Conservation (phyloP, 2,329 filamentous ascomycete species). For the Cryphonectria radicalis region DNA sequence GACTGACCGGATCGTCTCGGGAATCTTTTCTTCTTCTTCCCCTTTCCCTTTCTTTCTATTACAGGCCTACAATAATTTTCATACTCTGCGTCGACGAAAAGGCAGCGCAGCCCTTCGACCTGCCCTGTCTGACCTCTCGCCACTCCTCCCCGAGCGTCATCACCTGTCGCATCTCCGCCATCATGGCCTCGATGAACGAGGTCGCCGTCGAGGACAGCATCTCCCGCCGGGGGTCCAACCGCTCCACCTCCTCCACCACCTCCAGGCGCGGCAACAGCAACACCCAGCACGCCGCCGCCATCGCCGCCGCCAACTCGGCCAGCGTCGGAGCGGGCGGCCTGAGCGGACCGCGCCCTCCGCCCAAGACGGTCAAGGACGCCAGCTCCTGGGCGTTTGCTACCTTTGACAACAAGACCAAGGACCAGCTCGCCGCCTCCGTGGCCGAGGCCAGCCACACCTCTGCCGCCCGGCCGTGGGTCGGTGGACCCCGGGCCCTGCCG, state of each 20-base stretch:
- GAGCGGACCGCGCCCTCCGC: constrained; percentile 24
- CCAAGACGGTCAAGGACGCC: constrained; percentile 18
- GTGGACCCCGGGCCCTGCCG: constrained; percentile 25
- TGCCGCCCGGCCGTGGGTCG: constrained; percentile 17
- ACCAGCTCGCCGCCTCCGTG: constrained; percentile 23
- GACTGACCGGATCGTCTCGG: background rate
- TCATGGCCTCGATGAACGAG: constrained; percentile 27
- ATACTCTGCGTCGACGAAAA: constrained; percentile 33
- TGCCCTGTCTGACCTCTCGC: constrained; percentile 30
- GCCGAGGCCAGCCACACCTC: constrained; percentile 24
- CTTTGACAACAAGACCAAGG: constrained; percentile 26
- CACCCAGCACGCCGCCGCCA: constrained; percentile 28
- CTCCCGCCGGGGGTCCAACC: constrained; percentile 24
- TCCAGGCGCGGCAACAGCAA: constrained; percentile 23
- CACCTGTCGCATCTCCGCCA: constrained; percentile 26
- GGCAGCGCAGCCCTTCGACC: constrained; percentile 33
- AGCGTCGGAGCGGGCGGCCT: background rate
- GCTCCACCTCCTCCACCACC: background rate
- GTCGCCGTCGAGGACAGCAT: constrained; percentile 29
- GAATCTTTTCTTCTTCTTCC: too few species aligned
- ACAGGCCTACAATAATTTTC: constrained; percentile 29
- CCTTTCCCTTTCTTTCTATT: background rate
- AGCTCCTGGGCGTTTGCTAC: constrained; percentile 20
- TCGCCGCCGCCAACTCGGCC: constrained; percentile 22
- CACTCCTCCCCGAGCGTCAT: constrained; percentile 20